A percentile compares a stretch with the other conserved stretches of the same genome.
Evolutionary conservation across 2,329 filamentous ascomycete genomes (phyloP).

Genomic region (Diaporthe aspalathi): DNA sequence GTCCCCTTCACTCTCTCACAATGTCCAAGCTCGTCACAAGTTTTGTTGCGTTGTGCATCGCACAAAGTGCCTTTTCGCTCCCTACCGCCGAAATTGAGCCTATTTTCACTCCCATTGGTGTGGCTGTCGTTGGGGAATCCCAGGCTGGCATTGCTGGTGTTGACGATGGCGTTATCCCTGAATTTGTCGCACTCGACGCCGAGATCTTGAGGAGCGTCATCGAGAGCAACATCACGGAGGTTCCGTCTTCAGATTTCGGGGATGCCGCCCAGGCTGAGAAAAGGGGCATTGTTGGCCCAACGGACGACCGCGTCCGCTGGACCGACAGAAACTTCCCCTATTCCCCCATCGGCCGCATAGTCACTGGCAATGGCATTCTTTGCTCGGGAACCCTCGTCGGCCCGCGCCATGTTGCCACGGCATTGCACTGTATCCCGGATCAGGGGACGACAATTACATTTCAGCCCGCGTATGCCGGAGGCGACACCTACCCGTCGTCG

Average conservation of each 20-base stretch:
- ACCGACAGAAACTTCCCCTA: conserved; percentile 15
- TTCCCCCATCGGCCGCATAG: not conserved
- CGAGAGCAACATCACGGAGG: conserved; percentile 7
- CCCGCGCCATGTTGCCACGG: not conserved
- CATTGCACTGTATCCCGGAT: conserved; percentile 1
- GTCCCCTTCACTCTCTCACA: not conserved
- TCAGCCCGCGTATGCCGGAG: conserved; percentile 2
- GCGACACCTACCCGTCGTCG: not conserved
- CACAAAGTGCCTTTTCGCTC: not conserved
- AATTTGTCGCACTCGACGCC: conserved; percentile 8
- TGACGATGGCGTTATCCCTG: not conserved
- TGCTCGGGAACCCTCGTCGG: not conserved
- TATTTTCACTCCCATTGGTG: not conserved
- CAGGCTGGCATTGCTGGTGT: not conserved
- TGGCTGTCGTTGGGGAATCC: not conserved
- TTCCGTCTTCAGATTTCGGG: not conserved
- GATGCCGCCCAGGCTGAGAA: not conserved
- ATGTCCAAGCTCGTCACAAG: not conserved
- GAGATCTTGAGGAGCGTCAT: not conserved
- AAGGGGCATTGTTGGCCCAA: not conserved
- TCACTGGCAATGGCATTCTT: not conserved
- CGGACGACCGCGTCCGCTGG: conserved; percentile 6
- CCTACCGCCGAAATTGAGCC: not conserved
- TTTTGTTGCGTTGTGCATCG: not conserved
- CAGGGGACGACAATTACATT: not conserved